Evolutionary conservation across 768 basidiomycete species (phyloP).

Genomic region (Xanthoconium stramineum): DNA sequence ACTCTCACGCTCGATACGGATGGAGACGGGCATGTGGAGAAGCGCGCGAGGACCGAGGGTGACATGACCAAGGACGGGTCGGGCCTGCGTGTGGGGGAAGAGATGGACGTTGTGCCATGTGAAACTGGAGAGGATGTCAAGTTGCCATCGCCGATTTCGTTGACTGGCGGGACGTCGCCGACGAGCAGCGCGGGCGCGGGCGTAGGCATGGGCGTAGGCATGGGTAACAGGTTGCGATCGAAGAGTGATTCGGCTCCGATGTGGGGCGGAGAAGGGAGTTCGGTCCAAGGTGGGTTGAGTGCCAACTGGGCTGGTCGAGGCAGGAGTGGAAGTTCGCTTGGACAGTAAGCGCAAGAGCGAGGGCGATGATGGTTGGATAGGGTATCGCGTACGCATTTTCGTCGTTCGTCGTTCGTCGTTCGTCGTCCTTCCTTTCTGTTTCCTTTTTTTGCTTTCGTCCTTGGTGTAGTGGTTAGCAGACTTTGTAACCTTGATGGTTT

Average conservation of each 20-base stretch:
- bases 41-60: conserved; percentile 23
- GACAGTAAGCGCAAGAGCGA: conserved; percentile 23
- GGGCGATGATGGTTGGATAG: not conserved
- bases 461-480: not conserved
- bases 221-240: conserved; percentile 20
- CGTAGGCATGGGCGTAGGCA: conserved; percentile 12
- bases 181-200: conserved; percentile 12
- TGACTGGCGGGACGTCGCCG: conserved; percentile 12
- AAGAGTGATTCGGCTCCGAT: conserved; percentile 26
- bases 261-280: conserved; percentile 18
- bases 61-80: conserved; percentile 2
- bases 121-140: conserved; percentile 16
- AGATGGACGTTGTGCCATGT: conserved; percentile 25
- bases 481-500: not conserved
- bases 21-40: conserved; percentile 21
- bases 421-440: conserved; percentile 9
- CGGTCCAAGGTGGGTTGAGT: conserved; percentile 22
- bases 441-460: not conserved
- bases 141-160: conserved; percentile 20
- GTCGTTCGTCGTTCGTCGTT: conserved; percentile 22
- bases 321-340: conserved; percentile 25
- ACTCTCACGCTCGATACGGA: conserved; percentile 28
- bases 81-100: conserved; percentile 14
- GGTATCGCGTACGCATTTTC: not conserved
- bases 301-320: conserved; percentile 29